Evolutionary conservation across 345 rosid genomes (phyloP), one percentile per base, ranked within the genome.

Genomic region (Jatropha curcas): DNA sequence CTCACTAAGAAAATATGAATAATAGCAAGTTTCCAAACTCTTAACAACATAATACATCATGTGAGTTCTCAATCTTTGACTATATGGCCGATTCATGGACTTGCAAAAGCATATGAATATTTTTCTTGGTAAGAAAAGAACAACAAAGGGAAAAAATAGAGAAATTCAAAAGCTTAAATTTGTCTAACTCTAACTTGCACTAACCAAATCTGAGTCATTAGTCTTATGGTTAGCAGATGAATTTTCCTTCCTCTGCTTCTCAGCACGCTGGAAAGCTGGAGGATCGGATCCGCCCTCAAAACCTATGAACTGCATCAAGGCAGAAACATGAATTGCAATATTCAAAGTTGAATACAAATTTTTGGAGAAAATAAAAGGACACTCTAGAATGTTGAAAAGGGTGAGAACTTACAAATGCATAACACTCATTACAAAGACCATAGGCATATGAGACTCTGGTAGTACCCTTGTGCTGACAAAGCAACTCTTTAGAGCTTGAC

Each of bases 191-290:
- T 24, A 22, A 19, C 37, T 25, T 73, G 58, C 41, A 65, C 73
- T 75, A 59, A 80, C 70, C 81, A 25, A 68, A 77, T 78, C 66
- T 72, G 33, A 22, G 55, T 81, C 86, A 57, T 81, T 51, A 64
- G 69, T 62, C 31, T 79, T 80, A 71, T 83, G 83, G 71, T 71
- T 84, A 7, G 78, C 33, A 72, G 88, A 81, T 75, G 75, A 75
- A 60, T 80, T 81, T 41, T 77, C 86, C 76, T 79, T 76, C 80
- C 92, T 83, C 83, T 87, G 91, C 86, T 76, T 81, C 85, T 86
- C 94, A 64, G 97, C 97, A 65, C 78, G 84, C 77, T 89, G 97
- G 79, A 89, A 95, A 74, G 98, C 94, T 57, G 98, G 98, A 82
- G 97, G 96, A 84, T 92, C 89, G 57, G 85, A 83, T 65, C 98